phyloP scores from a whole-genome alignment of 2,329 filamentous ascomycete genomes.

The Lanzia echinophila region DNA sequence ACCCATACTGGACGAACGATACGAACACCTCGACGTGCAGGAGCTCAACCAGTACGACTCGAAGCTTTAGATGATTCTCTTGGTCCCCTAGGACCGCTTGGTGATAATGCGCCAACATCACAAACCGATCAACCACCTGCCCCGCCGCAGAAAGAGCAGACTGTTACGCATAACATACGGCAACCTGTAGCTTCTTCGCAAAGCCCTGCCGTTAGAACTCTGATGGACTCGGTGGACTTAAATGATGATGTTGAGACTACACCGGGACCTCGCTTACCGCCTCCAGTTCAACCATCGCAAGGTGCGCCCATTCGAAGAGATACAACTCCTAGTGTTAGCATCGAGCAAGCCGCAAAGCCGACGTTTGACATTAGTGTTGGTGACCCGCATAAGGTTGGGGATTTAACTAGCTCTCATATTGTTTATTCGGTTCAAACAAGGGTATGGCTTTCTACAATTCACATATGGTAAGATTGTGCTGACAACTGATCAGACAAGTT shows the following conservation, averaged over 20 bases:
- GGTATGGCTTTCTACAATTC: constrained; percentile 41
- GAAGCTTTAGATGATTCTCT: constrained; percentile 70
- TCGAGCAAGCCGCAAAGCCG: constrained; percentile 91
- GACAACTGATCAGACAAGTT: constrained; percentile 62
- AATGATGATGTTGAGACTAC: constrained; percentile 53
- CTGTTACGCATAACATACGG: constrained; percentile 51
- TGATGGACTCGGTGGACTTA: constrained; percentile 62
- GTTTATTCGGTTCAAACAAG: constrained; percentile 94
- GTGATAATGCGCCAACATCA: constrained; percentile 37
- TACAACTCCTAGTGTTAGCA: constrained; percentile 71
- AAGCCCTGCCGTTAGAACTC: constrained; percentile 38
- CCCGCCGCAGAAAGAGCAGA: constrained; percentile 61
- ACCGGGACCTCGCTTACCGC: constrained; percentile 56
- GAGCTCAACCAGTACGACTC: constrained; percentile 69
- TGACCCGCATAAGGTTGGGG: constrained; percentile 96
- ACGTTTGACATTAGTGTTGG: constrained; percentile 86
- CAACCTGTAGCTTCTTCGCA: constrained; percentile 37
- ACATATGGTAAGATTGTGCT: constrained; percentile 9
- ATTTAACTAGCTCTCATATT: constrained; percentile 93
- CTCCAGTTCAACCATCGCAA: constrained; percentile 53
- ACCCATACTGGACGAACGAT: constrained; percentile 23
- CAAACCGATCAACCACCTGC: constrained; percentile 55
- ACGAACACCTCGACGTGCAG: constrained; percentile 49
- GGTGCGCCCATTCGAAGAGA: constrained; percentile 45
- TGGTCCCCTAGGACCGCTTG: constrained; percentile 66